A percentile compares a stretch with the other conserved stretches of the same genome.
Evolutionary conservation across 2,329 filamentous ascomycete genomes (phyloP).

Genomic region (Ophiostoma sp.): DNA sequence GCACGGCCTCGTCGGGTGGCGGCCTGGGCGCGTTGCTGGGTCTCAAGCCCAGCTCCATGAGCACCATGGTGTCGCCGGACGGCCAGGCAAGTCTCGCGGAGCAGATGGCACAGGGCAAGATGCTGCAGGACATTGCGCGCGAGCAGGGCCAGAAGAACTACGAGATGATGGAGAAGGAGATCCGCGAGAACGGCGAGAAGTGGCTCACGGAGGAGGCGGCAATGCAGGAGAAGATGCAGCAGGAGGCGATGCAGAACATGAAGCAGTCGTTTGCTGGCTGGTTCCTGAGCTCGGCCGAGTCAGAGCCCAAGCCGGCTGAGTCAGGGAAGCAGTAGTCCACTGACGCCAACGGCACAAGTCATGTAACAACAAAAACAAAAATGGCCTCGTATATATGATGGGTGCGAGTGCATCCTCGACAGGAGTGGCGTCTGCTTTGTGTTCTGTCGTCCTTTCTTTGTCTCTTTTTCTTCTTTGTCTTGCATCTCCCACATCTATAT

Average conservation of each 20-base stretch:
- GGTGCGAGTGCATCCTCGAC: not conserved
- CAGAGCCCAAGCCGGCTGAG: constrained; percentile 13
- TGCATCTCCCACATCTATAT: not conserved
- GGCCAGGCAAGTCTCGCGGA: constrained; percentile 53
- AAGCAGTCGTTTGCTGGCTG: constrained; percentile 66
- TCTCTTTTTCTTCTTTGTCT: not conserved
- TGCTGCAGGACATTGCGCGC: constrained; percentile 89
- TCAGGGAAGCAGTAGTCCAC: constrained; percentile 1
- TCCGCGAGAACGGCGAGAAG: constrained; percentile 86
- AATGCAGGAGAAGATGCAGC: constrained; percentile 79
- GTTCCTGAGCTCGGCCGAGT: constrained; percentile 34
- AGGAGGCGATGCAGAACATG: constrained; percentile 89
- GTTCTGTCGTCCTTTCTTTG: not conserved
- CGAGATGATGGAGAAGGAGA: constrained; percentile 81
- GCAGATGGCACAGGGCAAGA: constrained; percentile 86
- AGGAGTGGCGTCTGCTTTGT: not conserved
- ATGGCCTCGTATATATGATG: not conserved
- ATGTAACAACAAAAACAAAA: constrained; percentile 7
- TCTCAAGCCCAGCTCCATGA: constrained; percentile 65
- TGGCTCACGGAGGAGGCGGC: constrained; percentile 93
- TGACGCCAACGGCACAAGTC: not conserved
- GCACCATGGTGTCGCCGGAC: constrained; percentile 51
- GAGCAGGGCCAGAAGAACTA: constrained; percentile 90
- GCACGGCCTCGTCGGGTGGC: constrained; percentile 40
- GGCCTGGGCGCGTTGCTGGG: constrained; percentile 68